Percentiles rank a stretch among this genome's conserved stretches.
These are phyloP conservation scores for Zalerion maritima DNA, from an alignment of 495 filamentous ascomycete genomes.

Conservation along the genomic window DNA sequence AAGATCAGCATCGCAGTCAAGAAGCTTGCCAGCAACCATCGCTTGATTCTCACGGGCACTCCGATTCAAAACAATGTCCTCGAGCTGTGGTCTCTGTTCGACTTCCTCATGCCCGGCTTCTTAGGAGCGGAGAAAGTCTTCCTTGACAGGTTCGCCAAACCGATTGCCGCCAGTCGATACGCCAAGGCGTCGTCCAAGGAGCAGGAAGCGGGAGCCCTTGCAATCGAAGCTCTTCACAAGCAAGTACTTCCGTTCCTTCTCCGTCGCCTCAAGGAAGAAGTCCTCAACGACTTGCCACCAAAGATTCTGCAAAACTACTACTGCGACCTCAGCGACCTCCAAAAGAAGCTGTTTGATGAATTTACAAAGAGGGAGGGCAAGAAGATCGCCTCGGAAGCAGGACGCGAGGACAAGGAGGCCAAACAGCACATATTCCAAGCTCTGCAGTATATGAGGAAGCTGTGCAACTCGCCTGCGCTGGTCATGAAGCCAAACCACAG, in stretches of 20 bases:
- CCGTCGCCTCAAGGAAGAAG: constrained; percentile 93
- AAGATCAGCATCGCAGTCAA: constrained; percentile 90
- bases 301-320: constrained; percentile 99
- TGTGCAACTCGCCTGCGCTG: constrained; percentile 92
- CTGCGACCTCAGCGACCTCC: constrained; percentile 91
- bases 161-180: constrained; percentile 86
- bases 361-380: constrained; percentile 88
- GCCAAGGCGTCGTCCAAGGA: constrained; percentile 96
- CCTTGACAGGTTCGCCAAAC: constrained; percentile 91
- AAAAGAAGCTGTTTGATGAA: constrained; percentile 89
- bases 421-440: constrained; percentile 99
- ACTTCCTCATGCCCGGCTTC: constrained; percentile 98
- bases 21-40: constrained; percentile 73
- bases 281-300: constrained; percentile 86
- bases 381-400: constrained; percentile 61
- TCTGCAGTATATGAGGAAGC: constrained; percentile 96
- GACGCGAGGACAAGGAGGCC: constrained; percentile 67
- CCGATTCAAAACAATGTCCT: constrained; percentile 97
- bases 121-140: constrained; percentile 97
- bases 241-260: constrained; percentile 95
- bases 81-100: constrained; percentile 97
- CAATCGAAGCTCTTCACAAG: constrained; percentile 94
- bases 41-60: constrained; percentile 88
- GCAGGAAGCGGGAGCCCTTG: constrained; percentile 89
- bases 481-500: constrained; percentile 90